Percentiles rank a stretch among this genome's conserved stretches.
phyloP scores from a whole-genome alignment of 345 rosid species.

The Hirschfeldia incana region DNA sequence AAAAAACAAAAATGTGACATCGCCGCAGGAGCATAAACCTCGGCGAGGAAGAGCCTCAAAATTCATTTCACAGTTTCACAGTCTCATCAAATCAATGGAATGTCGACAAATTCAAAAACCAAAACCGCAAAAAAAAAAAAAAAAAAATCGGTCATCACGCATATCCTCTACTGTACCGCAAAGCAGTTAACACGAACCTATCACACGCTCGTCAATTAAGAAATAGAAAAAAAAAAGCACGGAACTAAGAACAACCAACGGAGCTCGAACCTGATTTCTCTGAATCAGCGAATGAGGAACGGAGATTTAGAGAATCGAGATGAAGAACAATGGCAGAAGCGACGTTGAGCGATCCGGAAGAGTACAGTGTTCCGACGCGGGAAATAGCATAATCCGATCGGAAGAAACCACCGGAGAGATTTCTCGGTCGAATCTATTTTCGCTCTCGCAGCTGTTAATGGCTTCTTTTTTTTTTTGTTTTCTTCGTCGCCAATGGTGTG shows the following conservation, averaged over 20 bases:
- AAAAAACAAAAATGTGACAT: not conserved
- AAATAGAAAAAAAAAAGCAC: no score
- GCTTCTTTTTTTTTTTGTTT: not conserved
- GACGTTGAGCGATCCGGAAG: not conserved
- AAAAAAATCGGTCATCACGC: not conserved
- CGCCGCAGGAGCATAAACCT: not conserved
- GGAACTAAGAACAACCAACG: not conserved
- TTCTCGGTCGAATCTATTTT: slow-evolving; percentile 4
- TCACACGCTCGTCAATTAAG: not conserved
- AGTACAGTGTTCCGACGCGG: not conserved
- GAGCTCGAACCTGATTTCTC: slow-evolving; percentile 20
- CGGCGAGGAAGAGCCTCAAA: not conserved
- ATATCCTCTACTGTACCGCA: not conserved
- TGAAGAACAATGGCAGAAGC: slow-evolving; percentile 1
- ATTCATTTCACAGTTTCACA: not conserved
- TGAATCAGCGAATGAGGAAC: not conserved
- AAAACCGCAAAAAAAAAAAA: not conserved
- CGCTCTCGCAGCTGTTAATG: slow-evolving; percentile 18
- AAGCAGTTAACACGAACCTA: not conserved
- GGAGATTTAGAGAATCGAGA: not conserved
- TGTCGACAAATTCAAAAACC: not conserved
- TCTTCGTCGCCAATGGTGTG: not conserved
- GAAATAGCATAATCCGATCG: not conserved
- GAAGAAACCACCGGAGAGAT: not conserved
- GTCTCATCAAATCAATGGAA: slow-evolving; percentile 7